phyloP scores from a whole-genome alignment of 2,329 filamentous ascomycete species.

The Talaromyces verruculosus region DNA sequence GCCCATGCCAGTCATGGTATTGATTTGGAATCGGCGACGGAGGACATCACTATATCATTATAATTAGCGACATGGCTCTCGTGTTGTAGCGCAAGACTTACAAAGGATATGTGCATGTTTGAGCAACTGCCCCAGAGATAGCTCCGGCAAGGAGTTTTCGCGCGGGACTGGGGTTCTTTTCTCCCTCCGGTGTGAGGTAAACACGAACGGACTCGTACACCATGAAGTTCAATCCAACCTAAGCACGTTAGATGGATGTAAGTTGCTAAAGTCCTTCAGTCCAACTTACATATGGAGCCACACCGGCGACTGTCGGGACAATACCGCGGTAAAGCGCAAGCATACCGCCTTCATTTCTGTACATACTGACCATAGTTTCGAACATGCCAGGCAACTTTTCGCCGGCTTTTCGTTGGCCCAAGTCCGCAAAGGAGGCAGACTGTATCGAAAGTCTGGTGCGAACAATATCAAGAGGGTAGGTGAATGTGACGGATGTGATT shows the following conservation, averaged over 20 bases:
- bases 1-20: constrained; percentile 98
- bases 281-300: constrained; percentile 78
- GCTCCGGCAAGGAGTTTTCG: constrained; percentile 88
- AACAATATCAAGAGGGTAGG: constrained; percentile 96
- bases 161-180: constrained; percentile 73
- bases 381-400: constrained; percentile 87
- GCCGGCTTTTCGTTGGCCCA: constrained; percentile 60
- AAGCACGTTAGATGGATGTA: constrained; percentile 12
- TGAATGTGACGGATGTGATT: constrained; percentile 91
- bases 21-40: constrained; percentile 93
- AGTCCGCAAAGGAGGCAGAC: constrained; percentile 85
- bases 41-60: constrained; percentile 70
- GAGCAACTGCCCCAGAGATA: constrained; percentile 91
- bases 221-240: constrained; percentile 98
- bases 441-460: constrained; percentile 94
- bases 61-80: constrained; percentile 18
- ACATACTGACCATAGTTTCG: constrained; percentile 77
- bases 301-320: constrained; percentile 87
- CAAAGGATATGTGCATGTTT: constrained; percentile 98
- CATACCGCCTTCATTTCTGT: constrained; percentile 84
- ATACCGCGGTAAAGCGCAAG: constrained; percentile 90
- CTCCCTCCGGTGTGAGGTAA: constrained; percentile 81
- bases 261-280: background rate
- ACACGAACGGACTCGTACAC: constrained; percentile 87
- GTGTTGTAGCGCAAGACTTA: constrained; percentile 49